Evolutionary conservation across 306 rosid species (phyloP), one percentile per base, ranked within the genome.

Genomic region (Malus sylvestris): DNA sequence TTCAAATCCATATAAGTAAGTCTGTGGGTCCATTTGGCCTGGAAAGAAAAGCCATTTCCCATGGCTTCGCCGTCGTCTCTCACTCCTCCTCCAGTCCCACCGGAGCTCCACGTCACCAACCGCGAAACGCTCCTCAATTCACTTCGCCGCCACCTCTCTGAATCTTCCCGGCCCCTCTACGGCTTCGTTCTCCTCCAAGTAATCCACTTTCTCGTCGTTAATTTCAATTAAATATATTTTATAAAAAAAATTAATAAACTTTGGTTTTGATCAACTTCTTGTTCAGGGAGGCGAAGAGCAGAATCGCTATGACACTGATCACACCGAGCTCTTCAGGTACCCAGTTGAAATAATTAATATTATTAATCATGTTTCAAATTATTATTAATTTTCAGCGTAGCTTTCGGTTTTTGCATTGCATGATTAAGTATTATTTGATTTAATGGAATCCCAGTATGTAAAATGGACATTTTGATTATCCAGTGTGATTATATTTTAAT

Each of bases 301-400:
- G 78, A 83, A 85, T n/a, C 98, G 96, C 72, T 78, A 90, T 83
- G 98, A 91, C 80, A 91, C 98, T 22, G 98, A 93, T 14, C 98
- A 90, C 85, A 9, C 79, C 57, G 97, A 93, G 71, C 93, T 91
- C 82, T 93, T 93, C 91, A 83, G 97, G 98, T 89, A n/a, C 70
- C 64, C 29, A 22, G 53, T 71, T 40, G 20, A 63, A 52, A 64
- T 64, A 64, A 64, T 63, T 32, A 18, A 10, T 32, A 23, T 18
- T 15, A 19, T 63, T 30, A 4, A 30, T 32, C 5, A 62, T 29
- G 2, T 67, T 76, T 61, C 70, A 10, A 58, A 14, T 55, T 18
- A 8, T 16, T 5, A 20, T 32, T 32, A 10, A 64, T 64, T 30
- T 18, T 64, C 68, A 64, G 5, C 35, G 32, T 64, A 32, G 22